Conservation (phyloP, 305 asterid species). For the Fraxinus baroniana region DNA sequence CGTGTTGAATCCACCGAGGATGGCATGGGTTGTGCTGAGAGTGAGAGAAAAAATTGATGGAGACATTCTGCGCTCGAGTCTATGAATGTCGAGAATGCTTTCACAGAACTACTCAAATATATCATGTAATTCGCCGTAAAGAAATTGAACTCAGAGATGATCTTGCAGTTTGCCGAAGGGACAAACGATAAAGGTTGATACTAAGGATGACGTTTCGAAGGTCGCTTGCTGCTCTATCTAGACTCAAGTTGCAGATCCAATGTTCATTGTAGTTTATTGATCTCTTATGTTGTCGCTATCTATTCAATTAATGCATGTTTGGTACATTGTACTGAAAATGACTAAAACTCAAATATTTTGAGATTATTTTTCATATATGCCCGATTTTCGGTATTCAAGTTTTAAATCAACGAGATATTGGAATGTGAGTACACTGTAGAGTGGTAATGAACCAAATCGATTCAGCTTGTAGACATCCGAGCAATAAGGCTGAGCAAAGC, state of each 20-base stretch:
- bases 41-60: constrained; percentile 52
- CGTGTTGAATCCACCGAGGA: constrained; percentile 59
- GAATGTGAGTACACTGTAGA: neutral
- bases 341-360: no score
- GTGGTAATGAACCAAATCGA: neutral
- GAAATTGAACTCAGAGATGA: constrained; percentile 49
- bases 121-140: constrained; percentile 54
- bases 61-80: constrained; percentile 60
- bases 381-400: neutral
- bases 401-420: neutral
- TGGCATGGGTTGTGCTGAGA: constrained; percentile 49
- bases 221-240: constrained; percentile 33
- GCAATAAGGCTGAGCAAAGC: neutral
- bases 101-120: constrained; percentile 50
- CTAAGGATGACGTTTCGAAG: constrained; percentile 45
- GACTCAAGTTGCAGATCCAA: neutral
- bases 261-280: neutral
- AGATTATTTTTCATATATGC: neutral
- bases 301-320: no score
- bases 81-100: constrained; percentile 55
- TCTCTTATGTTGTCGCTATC: neutral
- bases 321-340: neutral
- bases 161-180: constrained; percentile 56
- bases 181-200: constrained; percentile 39
- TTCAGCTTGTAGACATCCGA: neutral